Evolutionary conservation across 805 yeast genomes (phyloP).

Genomic region (Wickerhamomyces tratensis): DNA sequence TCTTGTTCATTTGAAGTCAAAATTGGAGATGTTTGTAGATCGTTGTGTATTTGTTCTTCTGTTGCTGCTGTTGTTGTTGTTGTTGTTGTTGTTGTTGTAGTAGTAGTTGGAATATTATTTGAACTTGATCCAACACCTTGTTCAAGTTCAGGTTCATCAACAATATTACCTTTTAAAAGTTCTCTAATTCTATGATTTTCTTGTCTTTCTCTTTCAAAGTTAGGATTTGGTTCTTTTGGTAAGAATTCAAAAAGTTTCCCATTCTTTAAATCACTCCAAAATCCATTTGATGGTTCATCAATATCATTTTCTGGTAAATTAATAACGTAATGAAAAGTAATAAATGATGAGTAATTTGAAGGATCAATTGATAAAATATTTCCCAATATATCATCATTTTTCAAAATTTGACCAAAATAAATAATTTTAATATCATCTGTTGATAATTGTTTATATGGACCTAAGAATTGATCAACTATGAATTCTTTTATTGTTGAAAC

Average conservation of each 20-base stretch:
- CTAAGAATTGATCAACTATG: constrained; percentile 16
- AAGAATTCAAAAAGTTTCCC: constrained; percentile 20
- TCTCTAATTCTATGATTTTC: constrained; percentile 15
- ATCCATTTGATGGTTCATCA: constrained; percentile 6
- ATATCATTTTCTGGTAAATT: constrained; percentile 9
- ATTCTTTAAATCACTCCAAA: constrained; percentile 19
- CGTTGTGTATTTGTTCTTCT: no score
- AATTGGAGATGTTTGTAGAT: no score
- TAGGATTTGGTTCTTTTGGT: constrained; percentile 21
- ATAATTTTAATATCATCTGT: constrained; percentile 16
- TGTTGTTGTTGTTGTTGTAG: no score
- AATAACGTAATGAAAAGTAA: constrained; percentile 14
- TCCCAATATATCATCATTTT: constrained; percentile 10
- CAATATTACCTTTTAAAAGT: constrained; percentile 6
- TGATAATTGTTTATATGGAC: constrained; percentile 4
- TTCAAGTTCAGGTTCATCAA: no score
- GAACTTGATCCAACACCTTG: no score
- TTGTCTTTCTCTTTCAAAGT: constrained; percentile 15
- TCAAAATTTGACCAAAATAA: constrained; percentile 15
- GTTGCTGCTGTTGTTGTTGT: no score
- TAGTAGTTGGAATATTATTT: no score
- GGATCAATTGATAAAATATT: constrained; percentile 1
- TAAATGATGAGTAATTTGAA: not conserved
- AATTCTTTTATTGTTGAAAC: constrained; percentile 14
- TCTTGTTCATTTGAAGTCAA: no score